These are phyloP conservation scores for Zymoseptoria tritici DNA, from an alignment of 2,329 filamentous ascomycete genomes.

Conservation along the genomic window DNA sequence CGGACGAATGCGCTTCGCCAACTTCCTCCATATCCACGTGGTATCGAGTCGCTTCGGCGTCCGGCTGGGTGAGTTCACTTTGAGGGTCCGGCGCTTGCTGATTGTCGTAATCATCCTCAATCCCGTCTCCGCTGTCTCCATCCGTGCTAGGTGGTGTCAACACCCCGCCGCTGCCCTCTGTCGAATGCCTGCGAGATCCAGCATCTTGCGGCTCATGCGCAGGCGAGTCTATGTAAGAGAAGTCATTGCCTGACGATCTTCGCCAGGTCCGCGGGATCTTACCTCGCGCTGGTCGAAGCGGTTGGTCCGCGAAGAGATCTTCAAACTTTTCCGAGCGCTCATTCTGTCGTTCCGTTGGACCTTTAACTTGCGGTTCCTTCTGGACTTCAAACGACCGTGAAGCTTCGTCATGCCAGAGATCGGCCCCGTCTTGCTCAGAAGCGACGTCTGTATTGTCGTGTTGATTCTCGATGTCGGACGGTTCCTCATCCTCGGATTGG, in stretches of 20 bases:
- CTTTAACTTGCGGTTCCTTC: background rate
- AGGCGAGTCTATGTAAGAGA: slow-evolving; percentile 33
- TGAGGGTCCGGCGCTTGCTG: slow-evolving; percentile 8
- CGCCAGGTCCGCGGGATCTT: slow-evolving; percentile 39
- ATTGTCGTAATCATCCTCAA: slow-evolving; percentile 1
- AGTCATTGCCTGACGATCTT: slow-evolving; percentile 32
- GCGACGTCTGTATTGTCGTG: slow-evolving; percentile 10
- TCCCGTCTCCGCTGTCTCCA: slow-evolving; percentile 15
- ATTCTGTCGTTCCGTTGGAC: background rate
- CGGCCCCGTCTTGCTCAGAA: slow-evolving; percentile 18
- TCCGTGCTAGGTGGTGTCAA: slow-evolving; percentile 29
- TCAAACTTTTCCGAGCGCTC: slow-evolving; percentile 21
- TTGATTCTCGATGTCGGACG: slow-evolving; percentile 14
- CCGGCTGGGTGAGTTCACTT: slow-evolving; percentile 20
- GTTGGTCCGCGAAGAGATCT: slow-evolving; percentile 31
- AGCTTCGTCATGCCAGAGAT: slow-evolving; percentile 44
- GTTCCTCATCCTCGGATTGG: slow-evolving; percentile 15
- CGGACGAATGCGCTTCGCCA: slow-evolving; percentile 4
- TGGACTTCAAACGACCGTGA: slow-evolving; percentile 29
- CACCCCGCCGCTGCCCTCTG: slow-evolving; percentile 24
- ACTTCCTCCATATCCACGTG: slow-evolving; percentile 10
- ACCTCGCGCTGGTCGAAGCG: slow-evolving; percentile 30
- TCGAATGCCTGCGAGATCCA: slow-evolving; percentile 11
- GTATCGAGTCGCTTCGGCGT: slow-evolving; percentile 21
- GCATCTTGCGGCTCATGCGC: slow-evolving; percentile 14